These are phyloP conservation scores for Galerina marginata DNA, from an alignment of 768 basidiomycete genomes.

Conservation along the genomic window DNA sequence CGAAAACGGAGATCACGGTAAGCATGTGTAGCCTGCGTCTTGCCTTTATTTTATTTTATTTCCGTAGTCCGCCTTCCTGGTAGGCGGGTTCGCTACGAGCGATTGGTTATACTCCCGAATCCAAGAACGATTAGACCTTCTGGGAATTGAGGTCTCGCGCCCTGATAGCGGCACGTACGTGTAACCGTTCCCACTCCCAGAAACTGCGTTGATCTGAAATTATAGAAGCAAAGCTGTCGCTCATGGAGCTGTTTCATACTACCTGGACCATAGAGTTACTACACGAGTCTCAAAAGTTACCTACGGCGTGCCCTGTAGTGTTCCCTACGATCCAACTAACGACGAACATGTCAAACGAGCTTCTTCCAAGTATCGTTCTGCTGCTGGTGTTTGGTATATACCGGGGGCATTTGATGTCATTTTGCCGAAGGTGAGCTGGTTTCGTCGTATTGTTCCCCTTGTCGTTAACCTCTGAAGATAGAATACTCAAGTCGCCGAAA, in stretches of 20 bases:
- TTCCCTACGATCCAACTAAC: constrained; percentile 15
- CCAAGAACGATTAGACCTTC: constrained; percentile 36
- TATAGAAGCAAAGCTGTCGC: neutral
- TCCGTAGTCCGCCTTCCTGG: constrained; percentile 47
- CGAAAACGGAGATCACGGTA: constrained; percentile 35
- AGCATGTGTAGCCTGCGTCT: neutral
- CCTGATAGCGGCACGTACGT: constrained; percentile 55
- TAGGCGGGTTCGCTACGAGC: constrained; percentile 59
- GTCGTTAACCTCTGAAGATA: neutral
- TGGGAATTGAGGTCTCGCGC: constrained; percentile 42
- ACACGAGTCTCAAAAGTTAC: constrained; percentile 19
- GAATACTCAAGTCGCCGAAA: constrained; percentile 28
- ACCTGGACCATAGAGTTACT: constrained; percentile 20
- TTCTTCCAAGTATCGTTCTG: neutral
- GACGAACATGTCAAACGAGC: neutral
- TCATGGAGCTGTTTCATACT: constrained; percentile 26
- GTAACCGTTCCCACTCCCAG: neutral
- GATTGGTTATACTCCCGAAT: constrained; percentile 52
- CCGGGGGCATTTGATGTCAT: constrained; percentile 7
- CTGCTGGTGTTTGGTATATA: constrained; percentile 3
- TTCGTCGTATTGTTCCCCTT: too few relatives aligned
- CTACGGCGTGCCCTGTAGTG: constrained; percentile 15
- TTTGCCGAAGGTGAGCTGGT: neutral
- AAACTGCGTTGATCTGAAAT: neutral
- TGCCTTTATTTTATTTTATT: neutral